These are phyloP conservation scores for Marsdenia floribunda DNA, from an alignment of 257 asterid species.

Conservation along the genomic window DNA sequence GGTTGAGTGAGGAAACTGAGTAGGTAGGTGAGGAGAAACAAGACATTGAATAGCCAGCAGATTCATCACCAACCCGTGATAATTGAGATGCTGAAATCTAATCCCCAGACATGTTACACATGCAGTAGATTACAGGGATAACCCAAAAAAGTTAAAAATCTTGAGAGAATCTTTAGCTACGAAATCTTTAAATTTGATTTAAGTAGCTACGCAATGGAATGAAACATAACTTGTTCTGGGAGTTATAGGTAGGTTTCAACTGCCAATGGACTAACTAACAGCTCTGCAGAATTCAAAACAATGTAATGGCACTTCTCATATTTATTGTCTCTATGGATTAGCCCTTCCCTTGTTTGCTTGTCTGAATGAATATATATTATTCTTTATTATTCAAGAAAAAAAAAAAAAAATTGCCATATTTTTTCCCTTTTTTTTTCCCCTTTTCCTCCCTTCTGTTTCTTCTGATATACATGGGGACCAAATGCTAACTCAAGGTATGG, in stretches of 20 bases:
- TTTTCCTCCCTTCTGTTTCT: not conserved
- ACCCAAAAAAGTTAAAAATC: not conserved
- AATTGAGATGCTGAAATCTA: not conserved
- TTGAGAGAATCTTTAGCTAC: not conserved
- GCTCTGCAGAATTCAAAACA: conserved; percentile 9
- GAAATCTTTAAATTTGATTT: not conserved
- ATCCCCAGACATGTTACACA: not conserved
- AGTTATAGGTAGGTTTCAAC: conserved; percentile 22
- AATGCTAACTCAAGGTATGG: not conserved
- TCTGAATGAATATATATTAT: not conserved
- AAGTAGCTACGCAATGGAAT: not conserved
- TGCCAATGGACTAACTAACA: conserved; percentile 17
- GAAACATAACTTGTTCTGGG: not conserved
- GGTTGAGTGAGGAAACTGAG: conserved; percentile 9
- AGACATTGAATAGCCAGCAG: conserved; percentile 30
- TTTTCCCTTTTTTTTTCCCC: not conserved
- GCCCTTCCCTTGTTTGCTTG: not conserved
- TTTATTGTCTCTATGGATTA: conserved; percentile 16
- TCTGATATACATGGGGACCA: not conserved
- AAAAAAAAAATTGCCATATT: too few species aligned
- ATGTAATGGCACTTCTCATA: conserved; percentile 10
- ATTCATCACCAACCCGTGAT: conserved; percentile 19
- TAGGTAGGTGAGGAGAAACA: conserved; percentile 17
- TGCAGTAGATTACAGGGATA: not conserved
- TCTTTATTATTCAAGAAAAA: not conserved